Evolutionary conservation across 2,329 filamentous ascomycete genomes (phyloP), one percentile per base, ranked within the genome.

Genomic region (Trichoderma atrobrunneum): DNA sequence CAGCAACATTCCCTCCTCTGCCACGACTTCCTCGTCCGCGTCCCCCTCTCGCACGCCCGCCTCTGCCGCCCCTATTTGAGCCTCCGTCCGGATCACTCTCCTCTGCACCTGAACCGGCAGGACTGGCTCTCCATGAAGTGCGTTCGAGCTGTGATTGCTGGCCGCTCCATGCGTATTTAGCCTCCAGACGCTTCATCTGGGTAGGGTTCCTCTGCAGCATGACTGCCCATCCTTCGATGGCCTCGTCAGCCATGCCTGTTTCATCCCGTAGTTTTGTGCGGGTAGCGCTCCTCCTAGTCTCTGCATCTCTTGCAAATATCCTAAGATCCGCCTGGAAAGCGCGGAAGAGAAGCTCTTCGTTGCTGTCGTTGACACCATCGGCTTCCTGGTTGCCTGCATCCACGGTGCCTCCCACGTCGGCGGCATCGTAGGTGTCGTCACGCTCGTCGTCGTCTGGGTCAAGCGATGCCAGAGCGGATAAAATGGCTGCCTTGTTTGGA

Each of bases 381-480:
- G 82, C 82, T 72, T 88, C 86, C 66, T 89, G 88, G 43, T 87
- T 85, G n/a, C 89, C 86, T 7, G 88, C 85, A 21, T 97, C 94
- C 3, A 98, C 90, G 0, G 93, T 93, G 26, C 95, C 95, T 43
- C 96, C 96, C 2, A 98, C 94, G 78, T 98, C 96, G 64, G 90
- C 93, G 2, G 91, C 90, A 77, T 99, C 96, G 79, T 99, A 99
- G 0, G 95, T 98, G 80, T 99, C 96, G 80, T 99, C 96, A 43
- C 94, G 89, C 83, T 99, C 96, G 80, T 99, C 96, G 76, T 98
- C 96, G 77, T 98, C 95, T 0, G 91, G 92, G 82, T 98, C 95
- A 76, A 98, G 98, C 0, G 92, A 88, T 18, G 94, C 93, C 3
- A 98, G 88, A 0, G 95, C 95, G 3, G 95, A 93, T 28, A 97